Evolutionary conservation across 225 moss, liverwort and hornwort species (phyloP), one percentile per base, ranked within the genome.

Genomic region (Neckera pumila): DNA sequence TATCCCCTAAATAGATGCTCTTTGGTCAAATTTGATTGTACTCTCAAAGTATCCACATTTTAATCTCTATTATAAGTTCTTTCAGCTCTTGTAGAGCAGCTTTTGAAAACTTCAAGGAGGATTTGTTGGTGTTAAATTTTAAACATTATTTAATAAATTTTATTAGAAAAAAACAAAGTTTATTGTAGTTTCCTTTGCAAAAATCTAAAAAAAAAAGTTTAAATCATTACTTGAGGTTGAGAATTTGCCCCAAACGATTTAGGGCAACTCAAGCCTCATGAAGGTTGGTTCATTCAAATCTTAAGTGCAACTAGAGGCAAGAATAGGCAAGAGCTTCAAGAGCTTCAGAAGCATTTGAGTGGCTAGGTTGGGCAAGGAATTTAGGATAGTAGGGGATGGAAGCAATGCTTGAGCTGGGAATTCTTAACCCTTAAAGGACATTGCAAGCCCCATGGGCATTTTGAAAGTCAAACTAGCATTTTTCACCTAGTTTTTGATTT

Each of bases 291-390:
- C 21, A 21, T 3, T 67, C 4, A 22, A 17, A 2, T 21, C 4
- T 12, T 12, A n/a, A 67, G n/a, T 67, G 21, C 12, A 67, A 12
- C 7, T n/a, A n/a, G 12, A 67, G 6, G 21, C 2, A 67, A n/a
- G 4, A 6, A 11, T 0, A 2, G 0, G 7, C 2, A 1, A 3
- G 4, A 12, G 21, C 21, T 36, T 36, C 2, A 1, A 3, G 4
- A 12, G 21, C 21, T 36, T 36, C 3, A 21, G 31, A n/a, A 67
- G 21, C 17, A 66, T 19, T 38, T n/a, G 12, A 22, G 12, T 22
- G 4, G 7, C 0, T 12, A 1, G 2, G 4, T 23, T 38, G 4
- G 2, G 4, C 4, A 38, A 13, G 0, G 0, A 13, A 0, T 38
- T n/a, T 38, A 69, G 14, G 38, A 13, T 69, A 13, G 22, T 13